Base-by-base conservation (phyloP, 129 eudicot genomes). In the Smallanthus sonchifolius region DNA sequence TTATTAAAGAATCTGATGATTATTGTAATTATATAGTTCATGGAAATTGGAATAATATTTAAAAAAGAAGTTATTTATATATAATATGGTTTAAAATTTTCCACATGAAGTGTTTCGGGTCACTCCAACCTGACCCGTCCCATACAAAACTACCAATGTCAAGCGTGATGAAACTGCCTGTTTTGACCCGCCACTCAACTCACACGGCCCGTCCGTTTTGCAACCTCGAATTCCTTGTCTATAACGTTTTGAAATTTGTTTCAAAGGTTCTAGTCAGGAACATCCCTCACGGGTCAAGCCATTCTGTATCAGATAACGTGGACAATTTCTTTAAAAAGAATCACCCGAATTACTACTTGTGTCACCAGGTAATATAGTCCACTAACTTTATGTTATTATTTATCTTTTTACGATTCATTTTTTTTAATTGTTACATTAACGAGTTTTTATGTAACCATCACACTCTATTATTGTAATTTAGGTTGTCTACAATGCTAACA, bases 401-500 rank as follows among this genome's bases (percentile, higher is more conserved):
- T 15, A 15, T 32, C 32, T 0, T 28, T 70, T 48, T 62, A 60
- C 40, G 7, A 54, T 47, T 74, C 40, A 1, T 67, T 61, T 49
- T 63, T 17, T 43, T 17, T 19, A 24, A 66, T 3, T 48, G 2
- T 37, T 65, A 54, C 20, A 72, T 32, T 56, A 51, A 32, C 34
- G 5, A 62, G 17, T 37, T 38, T 4, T 30, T 48, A 75, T 32
- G 10, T 9, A 75, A 62, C 55, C 65, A 20, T 68, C 49, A 62
- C 49, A 49, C 62, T 37, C 15, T 49, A 49, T 75, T 76, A 19
- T 52, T 43, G 69, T 44, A n/a, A 65, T 76, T 66, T 83, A 94
- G 99, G 96, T 85, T 51, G 99, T 95, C 44, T 95, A 95, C 72
- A 78, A 95, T 79, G 96, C 97, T 63, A 95, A 95, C 83, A 95